phyloP scores from a whole-genome alignment of 169 alveolate genomes.

The Plasmodium inui region DNA sequence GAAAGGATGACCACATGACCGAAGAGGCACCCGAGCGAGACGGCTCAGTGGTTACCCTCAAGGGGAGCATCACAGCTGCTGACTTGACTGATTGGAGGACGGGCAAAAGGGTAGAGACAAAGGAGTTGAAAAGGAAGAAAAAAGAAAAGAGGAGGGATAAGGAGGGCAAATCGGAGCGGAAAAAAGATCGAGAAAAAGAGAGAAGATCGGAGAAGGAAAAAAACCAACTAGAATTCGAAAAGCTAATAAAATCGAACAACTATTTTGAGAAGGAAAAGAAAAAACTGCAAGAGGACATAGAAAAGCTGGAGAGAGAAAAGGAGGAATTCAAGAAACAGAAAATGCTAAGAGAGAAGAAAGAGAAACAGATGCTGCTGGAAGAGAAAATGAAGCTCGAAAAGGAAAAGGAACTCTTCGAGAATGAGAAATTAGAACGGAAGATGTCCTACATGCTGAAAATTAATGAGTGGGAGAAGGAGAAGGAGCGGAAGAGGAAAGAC shows the following conservation, averaged over 20 bases:
- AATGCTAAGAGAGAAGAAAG: slow-evolving; percentile 24
- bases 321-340: slow-evolving; percentile 43
- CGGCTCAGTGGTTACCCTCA: neutral
- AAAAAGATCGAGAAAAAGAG: neutral
- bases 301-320: slow-evolving; percentile 41
- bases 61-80: neutral
- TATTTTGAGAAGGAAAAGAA: slow-evolving; percentile 62
- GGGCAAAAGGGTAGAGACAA: neutral
- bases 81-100: neutral
- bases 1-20: neutral
- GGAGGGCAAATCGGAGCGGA: neutral
- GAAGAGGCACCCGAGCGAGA: neutral
- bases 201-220: neutral
- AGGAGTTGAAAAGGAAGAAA: neutral
- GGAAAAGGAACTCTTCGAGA: slow-evolving; percentile 62
- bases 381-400: slow-evolving; percentile 78
- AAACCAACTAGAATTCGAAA: slow-evolving; percentile 33
- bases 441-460: slow-evolving; percentile 30
- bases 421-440: slow-evolving; percentile 29
- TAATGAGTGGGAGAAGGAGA: slow-evolving; percentile 14
- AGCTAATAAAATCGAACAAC: slow-evolving; percentile 21
- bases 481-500: slow-evolving; percentile 5
- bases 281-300: slow-evolving; percentile 62
- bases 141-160: neutral
- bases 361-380: slow-evolving; percentile 72